A percentile compares a stretch with the other conserved stretches of the same genome.
These are phyloP conservation scores for Zymoseptoria ardabiliae DNA, from an alignment of 2,329 filamentous ascomycete species.

Conservation along the genomic window DNA sequence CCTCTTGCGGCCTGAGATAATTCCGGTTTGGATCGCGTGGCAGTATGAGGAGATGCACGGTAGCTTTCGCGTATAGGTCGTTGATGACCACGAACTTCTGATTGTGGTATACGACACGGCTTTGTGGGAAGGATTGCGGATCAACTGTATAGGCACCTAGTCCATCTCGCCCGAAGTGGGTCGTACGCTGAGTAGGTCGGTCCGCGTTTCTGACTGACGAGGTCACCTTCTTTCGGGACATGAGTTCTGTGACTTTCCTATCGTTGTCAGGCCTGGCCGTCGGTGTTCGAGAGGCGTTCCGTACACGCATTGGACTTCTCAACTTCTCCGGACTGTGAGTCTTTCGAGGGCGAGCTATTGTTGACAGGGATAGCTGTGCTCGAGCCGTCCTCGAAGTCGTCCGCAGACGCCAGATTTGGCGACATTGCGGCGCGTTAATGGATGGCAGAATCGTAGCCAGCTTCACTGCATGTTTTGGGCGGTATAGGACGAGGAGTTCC, in stretches of 20 bases:
- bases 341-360: neutral
- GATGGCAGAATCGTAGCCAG: neutral
- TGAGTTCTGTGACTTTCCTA: conserved; percentile 40
- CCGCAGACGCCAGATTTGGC: conserved; percentile 10
- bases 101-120: conserved; percentile 58
- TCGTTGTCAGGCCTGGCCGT: conserved; percentile 18
- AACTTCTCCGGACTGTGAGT: neutral
- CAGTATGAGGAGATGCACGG: conserved; percentile 79
- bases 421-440: conserved; percentile 3
- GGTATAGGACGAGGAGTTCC: neutral
- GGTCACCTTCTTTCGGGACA: conserved; percentile 35
- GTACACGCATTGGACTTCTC: conserved; percentile 33
- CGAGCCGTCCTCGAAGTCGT: conserved; percentile 16
- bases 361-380: conserved; percentile 10
- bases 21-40: conserved; percentile 59
- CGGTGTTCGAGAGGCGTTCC: conserved; percentile 2
- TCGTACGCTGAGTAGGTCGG: conserved; percentile 22
- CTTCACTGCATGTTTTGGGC: neutral
- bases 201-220: conserved; percentile 19
- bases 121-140: conserved; percentile 53
- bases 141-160: conserved; percentile 60
- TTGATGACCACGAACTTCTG: conserved; percentile 68
- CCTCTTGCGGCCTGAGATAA: conserved; percentile 66
- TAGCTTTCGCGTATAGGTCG: conserved; percentile 80
- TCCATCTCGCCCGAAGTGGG: conserved; percentile 49